A percentile compares a stretch with the other conserved stretches of the same genome.
Conservation (phyloP, 2,329 filamentous ascomycete species). For the Exophiala mesophila region DNA sequence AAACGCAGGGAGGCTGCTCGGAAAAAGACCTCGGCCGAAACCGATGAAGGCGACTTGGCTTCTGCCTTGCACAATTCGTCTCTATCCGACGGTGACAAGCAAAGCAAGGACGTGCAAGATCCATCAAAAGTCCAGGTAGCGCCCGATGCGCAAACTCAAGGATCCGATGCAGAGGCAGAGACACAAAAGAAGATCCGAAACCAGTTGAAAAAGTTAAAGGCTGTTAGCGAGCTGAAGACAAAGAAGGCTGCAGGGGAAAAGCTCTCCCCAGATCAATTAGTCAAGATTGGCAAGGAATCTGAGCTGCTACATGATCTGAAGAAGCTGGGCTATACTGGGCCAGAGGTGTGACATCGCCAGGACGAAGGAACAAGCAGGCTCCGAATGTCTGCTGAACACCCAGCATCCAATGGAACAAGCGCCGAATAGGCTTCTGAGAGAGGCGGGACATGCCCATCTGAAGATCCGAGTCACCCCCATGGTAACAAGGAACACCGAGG, state of each 20-base stretch:
- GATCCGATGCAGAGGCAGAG: slow-evolving; percentile 64
- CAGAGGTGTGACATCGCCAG: too few relatives aligned
- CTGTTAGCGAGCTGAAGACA: slow-evolving; percentile 81
- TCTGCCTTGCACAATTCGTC: slow-evolving; percentile 22
- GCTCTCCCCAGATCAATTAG: slow-evolving; percentile 87
- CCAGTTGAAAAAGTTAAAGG: slow-evolving; percentile 88
- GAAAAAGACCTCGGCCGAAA: slow-evolving; percentile 52
- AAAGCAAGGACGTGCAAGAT: slow-evolving; percentile 29
- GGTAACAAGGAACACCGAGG: too few relatives aligned
- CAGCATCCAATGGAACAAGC: too few relatives aligned
- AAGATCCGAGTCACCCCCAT: too few relatives aligned
- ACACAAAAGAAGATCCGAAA: slow-evolving; percentile 90
- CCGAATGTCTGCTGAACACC: too few relatives aligned
- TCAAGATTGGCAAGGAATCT: slow-evolving; percentile 95
- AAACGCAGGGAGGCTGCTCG: slow-evolving; percentile 54
- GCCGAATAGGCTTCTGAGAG: too few relatives aligned
- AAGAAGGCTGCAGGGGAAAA: slow-evolving; percentile 85
- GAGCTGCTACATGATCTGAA: slow-evolving; percentile 88
- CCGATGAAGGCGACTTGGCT: slow-evolving; percentile 31
- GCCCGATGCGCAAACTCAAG: slow-evolving; percentile 29
- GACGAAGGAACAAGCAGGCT: too few relatives aligned
- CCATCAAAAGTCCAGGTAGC: slow-evolving; percentile 13
- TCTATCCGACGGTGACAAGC: slow-evolving; percentile 19
- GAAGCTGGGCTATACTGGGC: slow-evolving; percentile 73
- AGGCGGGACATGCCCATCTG: too few relatives aligned